A percentile compares a stretch with the other conserved stretches of the same genome.
Evolutionary conservation across 2,329 filamentous ascomycete genomes (phyloP).

Genomic region (Incumbomyces delicatus): DNA sequence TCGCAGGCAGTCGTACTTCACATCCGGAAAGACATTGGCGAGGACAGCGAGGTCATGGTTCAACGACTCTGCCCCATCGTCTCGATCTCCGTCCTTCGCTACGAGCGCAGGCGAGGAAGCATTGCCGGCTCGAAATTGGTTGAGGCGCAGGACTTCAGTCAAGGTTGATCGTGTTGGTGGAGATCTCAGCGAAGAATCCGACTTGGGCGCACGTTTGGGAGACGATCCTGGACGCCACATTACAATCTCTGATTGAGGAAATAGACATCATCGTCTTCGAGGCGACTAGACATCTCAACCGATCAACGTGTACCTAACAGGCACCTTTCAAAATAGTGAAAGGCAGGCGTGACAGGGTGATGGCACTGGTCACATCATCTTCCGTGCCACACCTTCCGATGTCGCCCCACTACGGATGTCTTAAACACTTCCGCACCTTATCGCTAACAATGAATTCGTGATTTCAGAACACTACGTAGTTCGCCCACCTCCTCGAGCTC

Average conservation of each 20-base stretch:
- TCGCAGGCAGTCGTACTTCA: conserved; percentile 38
- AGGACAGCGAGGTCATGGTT: conserved; percentile 34
- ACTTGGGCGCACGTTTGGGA: conserved; percentile 8
- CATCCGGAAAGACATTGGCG: conserved; percentile 36
- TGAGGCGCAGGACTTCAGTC: conserved; percentile 35
- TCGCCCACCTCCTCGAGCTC: no score
- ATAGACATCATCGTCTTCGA: not conserved
- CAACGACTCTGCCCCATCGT: conserved; percentile 29
- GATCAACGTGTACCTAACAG: no score
- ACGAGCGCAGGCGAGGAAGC: conserved; percentile 10
- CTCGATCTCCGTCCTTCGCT: conserved; percentile 20
- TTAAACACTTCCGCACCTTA: not conserved
- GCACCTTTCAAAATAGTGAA: no score
- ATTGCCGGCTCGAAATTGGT: conserved; percentile 29
- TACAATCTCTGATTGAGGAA: not conserved
- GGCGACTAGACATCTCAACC: no score
- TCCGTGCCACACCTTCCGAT: not conserved
- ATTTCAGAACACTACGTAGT: no score
- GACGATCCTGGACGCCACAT: conserved; percentile 6
- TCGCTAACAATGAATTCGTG: no score
- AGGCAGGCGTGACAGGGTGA: not conserved
- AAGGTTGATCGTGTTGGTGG: conserved; percentile 27
- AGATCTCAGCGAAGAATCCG: conserved; percentile 11
- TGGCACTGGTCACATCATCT: not conserved
- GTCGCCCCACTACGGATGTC: not conserved